phyloP scores from a whole-genome alignment of 1,284 basidiomycete genomes.

The Rhizoctonia solani region DNA sequence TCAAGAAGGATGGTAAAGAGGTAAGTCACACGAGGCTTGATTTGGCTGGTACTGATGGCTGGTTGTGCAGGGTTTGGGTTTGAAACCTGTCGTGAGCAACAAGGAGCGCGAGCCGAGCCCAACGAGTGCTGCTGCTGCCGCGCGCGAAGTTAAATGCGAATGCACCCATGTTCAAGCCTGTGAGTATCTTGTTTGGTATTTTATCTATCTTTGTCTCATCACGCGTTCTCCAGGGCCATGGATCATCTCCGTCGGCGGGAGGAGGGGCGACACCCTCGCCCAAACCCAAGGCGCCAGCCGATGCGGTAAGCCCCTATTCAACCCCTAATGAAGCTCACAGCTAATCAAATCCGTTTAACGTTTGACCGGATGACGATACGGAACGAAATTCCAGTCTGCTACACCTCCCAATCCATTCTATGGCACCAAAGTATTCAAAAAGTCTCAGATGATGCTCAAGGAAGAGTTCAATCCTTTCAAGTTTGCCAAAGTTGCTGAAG shows the following conservation, averaged over 20 bases:
- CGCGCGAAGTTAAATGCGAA: constrained; percentile 82
- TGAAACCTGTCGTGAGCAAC: constrained; percentile 55
- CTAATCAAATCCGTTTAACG: not conserved
- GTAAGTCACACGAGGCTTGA: constrained; percentile 38
- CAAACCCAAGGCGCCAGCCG: constrained; percentile 54
- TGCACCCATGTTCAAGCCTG: constrained; percentile 73
- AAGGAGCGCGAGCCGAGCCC: constrained; percentile 27
- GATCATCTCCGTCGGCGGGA: not conserved
- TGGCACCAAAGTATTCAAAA: constrained; percentile 74
- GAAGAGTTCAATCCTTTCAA: constrained; percentile 97
- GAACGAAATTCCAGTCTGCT: constrained; percentile 34
- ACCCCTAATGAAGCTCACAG: not conserved
- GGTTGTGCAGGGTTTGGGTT: constrained; percentile 55
- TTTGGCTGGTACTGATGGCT: constrained; percentile 38
- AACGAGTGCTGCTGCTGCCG: constrained; percentile 49
- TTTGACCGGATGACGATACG: not conserved
- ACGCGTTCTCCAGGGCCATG: constrained; percentile 30
- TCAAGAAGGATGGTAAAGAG: constrained; percentile 50
- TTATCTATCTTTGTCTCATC: too few species aligned
- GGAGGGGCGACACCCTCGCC: constrained; percentile 59
- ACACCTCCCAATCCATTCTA: constrained; percentile 81
- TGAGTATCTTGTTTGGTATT: constrained; percentile 45
- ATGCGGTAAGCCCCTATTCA: constrained; percentile 48
- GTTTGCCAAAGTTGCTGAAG: constrained; percentile 76
- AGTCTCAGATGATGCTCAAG: constrained; percentile 72